Conservation (phyloP, 371 early-diverging fungal species). For the Rhizomucor pusillus region DNA sequence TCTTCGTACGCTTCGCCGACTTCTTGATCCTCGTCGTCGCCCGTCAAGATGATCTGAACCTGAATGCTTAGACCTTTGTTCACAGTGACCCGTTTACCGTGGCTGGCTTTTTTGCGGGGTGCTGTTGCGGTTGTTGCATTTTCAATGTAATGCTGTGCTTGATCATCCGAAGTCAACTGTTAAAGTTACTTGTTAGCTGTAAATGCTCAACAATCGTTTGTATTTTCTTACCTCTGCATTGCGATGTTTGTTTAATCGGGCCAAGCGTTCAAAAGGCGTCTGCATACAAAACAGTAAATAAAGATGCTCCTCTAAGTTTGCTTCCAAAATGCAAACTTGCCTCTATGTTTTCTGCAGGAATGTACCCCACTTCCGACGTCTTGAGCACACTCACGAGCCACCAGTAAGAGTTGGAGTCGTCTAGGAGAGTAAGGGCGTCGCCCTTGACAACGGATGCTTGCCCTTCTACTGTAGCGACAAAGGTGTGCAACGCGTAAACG, state of each 20-base stretch:
- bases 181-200: neutral
- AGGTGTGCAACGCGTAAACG: conserved; percentile 92
- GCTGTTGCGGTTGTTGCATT: conserved; percentile 4
- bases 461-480: conserved; percentile 92
- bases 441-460: conserved; percentile 91
- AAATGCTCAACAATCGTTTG: conserved; percentile 1
- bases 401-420: conserved; percentile 96
- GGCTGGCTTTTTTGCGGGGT: conserved; percentile 10
- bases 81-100: conserved; percentile 12
- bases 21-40: conserved; percentile 25
- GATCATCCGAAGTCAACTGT: conserved; percentile 36
- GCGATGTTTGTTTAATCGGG: conserved; percentile 84
- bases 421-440: conserved; percentile 85
- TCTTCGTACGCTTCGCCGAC: conserved; percentile 29
- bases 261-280: conserved; percentile 89
- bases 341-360: conserved; percentile 96
- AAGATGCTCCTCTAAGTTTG: neutral
- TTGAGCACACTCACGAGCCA: conserved; percentile 92
- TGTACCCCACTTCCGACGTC: conserved; percentile 90
- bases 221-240: conserved; percentile 68
- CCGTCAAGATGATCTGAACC: conserved; percentile 25
- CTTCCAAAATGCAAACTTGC: conserved; percentile 31
- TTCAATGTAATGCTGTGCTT: conserved; percentile 24
- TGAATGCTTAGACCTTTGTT: conserved; percentile 18
- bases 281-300: conserved; percentile 19